These are phyloP conservation scores for Cercophora samala DNA, from an alignment of 495 filamentous ascomycete genomes.

Conservation along the genomic window DNA sequence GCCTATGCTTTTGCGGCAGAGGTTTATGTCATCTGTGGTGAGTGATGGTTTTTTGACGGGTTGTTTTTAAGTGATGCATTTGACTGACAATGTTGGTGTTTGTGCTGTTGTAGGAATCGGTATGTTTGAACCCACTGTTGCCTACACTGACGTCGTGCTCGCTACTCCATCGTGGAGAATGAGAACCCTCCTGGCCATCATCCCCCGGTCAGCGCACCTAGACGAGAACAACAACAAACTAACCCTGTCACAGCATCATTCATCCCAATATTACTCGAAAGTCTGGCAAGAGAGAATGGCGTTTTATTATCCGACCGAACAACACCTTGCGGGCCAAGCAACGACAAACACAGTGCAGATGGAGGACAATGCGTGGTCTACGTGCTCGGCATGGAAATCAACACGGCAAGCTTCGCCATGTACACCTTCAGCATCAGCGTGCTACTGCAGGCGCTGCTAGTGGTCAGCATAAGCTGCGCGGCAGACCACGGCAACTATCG, in stretches of 20 bases:
- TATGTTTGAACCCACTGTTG: conserved; percentile 19
- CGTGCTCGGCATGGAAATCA: conserved; percentile 79
- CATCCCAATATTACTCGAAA: conserved; percentile 93
- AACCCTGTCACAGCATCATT: conserved; percentile 66
- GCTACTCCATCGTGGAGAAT: background rate
- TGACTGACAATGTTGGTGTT: conserved; percentile 10
- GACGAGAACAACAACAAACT: background rate
- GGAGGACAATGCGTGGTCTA: conserved; percentile 78
- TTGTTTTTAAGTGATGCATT: background rate
- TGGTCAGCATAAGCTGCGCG: conserved; percentile 92
- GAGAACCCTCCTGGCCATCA: background rate
- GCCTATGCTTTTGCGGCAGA: conserved; percentile 97
- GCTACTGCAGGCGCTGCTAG: conserved; percentile 78
- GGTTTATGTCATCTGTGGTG: conserved; percentile 93
- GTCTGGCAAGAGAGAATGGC: conserved; percentile 84
- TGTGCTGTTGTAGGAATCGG: conserved; percentile 25
- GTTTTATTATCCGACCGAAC: conserved; percentile 72
- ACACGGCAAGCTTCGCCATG: conserved; percentile 96
- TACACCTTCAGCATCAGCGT: conserved; percentile 96
- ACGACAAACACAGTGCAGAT: conserved; percentile 33
- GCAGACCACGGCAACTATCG: conserved; percentile 94
- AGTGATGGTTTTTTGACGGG: conserved; percentile 21
- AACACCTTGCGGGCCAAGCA: conserved; percentile 61
- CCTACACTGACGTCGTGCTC: background rate
- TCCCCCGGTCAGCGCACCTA: background rate